Conservation (phyloP, 1,284 basidiomycete species). For the Leccinum variabile region DNA sequence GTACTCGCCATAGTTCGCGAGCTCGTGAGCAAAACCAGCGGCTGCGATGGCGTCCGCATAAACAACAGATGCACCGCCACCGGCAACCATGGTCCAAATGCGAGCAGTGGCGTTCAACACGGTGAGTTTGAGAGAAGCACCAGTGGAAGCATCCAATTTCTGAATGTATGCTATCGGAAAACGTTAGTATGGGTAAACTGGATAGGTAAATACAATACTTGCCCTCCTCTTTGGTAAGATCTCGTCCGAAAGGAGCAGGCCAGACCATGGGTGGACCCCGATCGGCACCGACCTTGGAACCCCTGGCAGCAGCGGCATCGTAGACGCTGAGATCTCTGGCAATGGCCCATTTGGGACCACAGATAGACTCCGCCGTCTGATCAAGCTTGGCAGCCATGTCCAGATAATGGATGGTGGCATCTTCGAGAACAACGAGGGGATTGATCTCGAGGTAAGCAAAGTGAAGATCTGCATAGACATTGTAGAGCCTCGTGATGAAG, state of each 20-base stretch:
- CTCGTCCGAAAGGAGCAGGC: constrained; percentile 97
- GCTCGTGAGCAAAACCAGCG: constrained; percentile 94
- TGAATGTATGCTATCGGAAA: constrained; percentile 81
- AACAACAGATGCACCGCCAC: constrained; percentile 82
- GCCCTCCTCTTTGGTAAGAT: constrained; percentile 93
- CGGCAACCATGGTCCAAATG: constrained; percentile 99
- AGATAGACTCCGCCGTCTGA: constrained; percentile 97
- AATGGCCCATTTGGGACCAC: constrained; percentile 98
- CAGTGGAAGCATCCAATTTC: constrained; percentile 95
- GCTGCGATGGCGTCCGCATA: constrained; percentile 97
- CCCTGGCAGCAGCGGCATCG: constrained; percentile 47
- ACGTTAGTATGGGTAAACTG: not conserved
- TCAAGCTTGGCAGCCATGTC: constrained; percentile 99
- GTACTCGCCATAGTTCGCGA: constrained; percentile 99
- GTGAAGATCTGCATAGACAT: constrained; percentile 96
- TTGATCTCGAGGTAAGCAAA: constrained; percentile 99
- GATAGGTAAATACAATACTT: not conserved
- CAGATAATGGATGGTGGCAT: constrained; percentile 87
- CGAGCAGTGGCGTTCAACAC: constrained; percentile 94
- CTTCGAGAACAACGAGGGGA: constrained; percentile 94
- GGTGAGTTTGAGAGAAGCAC: constrained; percentile 97
- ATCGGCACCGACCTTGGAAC: constrained; percentile 70
- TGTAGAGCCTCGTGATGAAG: constrained; percentile 94
- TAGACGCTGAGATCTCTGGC: constrained; percentile 87
- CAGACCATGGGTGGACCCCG: constrained; percentile 98